phyloP scores from a whole-genome alignment of 2,329 filamentous ascomycete genomes.

The Talaromyces atroroseus region DNA sequence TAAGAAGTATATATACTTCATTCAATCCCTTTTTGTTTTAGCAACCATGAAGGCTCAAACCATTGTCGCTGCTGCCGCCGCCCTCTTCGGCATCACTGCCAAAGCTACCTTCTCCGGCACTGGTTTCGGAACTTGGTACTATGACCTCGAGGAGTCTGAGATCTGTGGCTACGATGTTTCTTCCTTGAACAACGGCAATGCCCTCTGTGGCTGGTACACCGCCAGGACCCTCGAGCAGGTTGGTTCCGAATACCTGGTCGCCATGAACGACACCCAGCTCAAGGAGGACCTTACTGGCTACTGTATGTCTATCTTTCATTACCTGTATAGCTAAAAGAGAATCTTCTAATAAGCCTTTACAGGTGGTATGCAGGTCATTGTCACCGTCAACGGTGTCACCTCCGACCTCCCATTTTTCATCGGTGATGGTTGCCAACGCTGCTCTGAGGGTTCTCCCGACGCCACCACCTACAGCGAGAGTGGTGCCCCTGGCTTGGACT shows the following conservation, averaged over 20 bases:
- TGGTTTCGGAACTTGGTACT: conserved; percentile 2
- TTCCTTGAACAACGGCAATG: not conserved
- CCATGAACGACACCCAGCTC: conserved; percentile 1
- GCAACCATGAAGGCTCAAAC: conserved; percentile 4
- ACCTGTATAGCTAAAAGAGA: not conserved
- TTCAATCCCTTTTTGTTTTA: not conserved
- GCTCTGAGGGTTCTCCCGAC: not conserved
- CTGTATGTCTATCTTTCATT: not conserved
- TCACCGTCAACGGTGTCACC: not conserved
- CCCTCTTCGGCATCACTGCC: not conserved
- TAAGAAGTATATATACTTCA: not conserved
- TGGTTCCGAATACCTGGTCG: conserved; percentile 2
- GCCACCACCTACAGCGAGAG: not conserved
- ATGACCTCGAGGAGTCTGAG: not conserved
- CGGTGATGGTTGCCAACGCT: conserved; percentile 3
- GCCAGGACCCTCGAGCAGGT: not conserved
- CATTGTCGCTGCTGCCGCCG: not conserved
- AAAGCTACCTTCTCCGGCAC: not conserved
- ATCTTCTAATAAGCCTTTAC: not conserved
- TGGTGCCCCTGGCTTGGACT: not conserved
- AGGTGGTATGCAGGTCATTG: conserved; percentile 1
- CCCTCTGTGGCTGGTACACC: not conserved
- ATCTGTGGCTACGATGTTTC: not conserved
- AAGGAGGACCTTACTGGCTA: not conserved
- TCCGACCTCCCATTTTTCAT: conserved; percentile 4